These are phyloP conservation scores for Carex kokanica DNA, from an alignment of 176 grass and related monocot species.

Conservation along the genomic window DNA sequence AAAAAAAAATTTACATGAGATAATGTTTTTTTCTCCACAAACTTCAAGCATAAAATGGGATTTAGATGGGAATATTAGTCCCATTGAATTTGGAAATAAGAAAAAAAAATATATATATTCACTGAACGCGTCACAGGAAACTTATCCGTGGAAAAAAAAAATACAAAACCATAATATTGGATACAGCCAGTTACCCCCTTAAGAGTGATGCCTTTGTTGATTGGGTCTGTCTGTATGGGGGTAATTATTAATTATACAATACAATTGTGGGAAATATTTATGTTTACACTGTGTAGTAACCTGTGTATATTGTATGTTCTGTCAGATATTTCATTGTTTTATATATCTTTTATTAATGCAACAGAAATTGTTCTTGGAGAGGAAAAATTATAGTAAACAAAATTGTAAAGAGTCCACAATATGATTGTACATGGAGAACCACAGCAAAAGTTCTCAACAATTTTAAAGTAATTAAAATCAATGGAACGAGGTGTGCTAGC, in stretches of 20 bases:
- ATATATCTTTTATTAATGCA: not conserved
- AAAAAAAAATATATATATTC: no score
- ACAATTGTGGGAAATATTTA: not conserved
- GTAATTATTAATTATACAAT: not conserved
- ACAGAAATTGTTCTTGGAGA: not conserved
- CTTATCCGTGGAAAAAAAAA: no score
- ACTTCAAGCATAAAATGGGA: no score
- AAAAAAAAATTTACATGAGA: no score
- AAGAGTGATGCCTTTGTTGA: not conserved
- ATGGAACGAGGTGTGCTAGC: not conserved
- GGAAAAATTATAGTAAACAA: not conserved
- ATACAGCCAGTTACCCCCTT: not conserved
- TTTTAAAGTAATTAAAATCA: not conserved
- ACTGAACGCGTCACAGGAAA: no score
- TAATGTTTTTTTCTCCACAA: no score
- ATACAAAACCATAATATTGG: no score
- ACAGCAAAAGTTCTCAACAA: not conserved
- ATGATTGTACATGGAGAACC: not conserved
- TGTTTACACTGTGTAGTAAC: not conserved
- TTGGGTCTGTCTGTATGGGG: no score
- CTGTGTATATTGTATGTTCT: not conserved
- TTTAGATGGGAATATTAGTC: no score
- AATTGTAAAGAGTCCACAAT: not conserved
- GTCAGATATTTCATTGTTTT: not conserved
- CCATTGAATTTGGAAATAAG: no score